Base-by-base conservation (phyloP, 1,284 basidiomycete genomes). In the Ustilago loliicola region DNA sequence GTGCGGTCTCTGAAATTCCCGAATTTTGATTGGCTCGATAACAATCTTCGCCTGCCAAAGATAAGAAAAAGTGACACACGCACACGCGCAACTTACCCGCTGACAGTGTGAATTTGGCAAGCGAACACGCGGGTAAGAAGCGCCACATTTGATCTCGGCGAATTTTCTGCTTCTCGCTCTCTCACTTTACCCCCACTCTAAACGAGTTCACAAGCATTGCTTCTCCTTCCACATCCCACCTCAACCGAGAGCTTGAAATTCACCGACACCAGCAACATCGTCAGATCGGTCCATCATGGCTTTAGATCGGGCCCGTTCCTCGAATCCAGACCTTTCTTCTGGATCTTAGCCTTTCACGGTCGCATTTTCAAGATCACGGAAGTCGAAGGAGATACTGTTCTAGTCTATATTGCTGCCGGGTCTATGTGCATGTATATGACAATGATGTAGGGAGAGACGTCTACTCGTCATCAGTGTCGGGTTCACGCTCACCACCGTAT, bases 381-480 rank as follows among this genome's bases (percentile, higher is more conserved):
- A 40, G n/a, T 8, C 5, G n/a, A n/a, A 21, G 23, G 29, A 42
- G 29, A 38, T 45, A 54, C 23, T 48, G 53, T 55, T 47, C 36
- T 50, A 27, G 21, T 63, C 32, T 63, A 48, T 55, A 21, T 34
- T 61, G 38, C 27, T 61, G 29, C 50, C 30, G n/a, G 34, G 11
- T 53, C 61, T 64, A 57, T 51, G 45, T 63, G 61, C 53, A 55
- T 29, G 21, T n/a, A 40, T 23, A 27, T 36, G 5, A 27, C 25
- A 11, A 27, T 36, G 5, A 27, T 40, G 23, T 38, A 38, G 5
- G 19, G 15, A 54, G 8, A 53, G 9, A 27, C 7, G 47, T 52
- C 27, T 72, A 68, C 63, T 85, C 83, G 58, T 85, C 83, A 59
- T 86, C 85, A 13, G 85, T 84, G 55, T 86, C 83, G 34, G 82